These are phyloP conservation scores for Fusarium sp. DNA, from an alignment of 2,329 filamentous ascomycete genomes.

Conservation along the genomic window DNA sequence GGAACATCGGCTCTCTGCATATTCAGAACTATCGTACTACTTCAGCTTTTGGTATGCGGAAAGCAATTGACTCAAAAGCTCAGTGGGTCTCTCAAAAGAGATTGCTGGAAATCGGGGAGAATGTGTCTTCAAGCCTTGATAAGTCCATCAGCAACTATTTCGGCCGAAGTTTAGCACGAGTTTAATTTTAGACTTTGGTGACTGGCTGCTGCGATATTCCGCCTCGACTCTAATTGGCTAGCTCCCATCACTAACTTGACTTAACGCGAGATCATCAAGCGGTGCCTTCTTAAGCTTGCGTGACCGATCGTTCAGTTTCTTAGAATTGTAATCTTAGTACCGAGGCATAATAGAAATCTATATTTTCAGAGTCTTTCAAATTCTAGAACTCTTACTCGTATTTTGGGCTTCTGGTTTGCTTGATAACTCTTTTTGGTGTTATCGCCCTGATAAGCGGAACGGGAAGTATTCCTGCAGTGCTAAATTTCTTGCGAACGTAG, in stretches of 20 bases:
- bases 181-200: background rate
- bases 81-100: background rate
- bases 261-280: background rate
- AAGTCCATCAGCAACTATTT: background rate
- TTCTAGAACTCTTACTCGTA: accelerated
- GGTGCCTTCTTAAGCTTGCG: background rate
- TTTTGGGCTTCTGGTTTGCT: accelerated
- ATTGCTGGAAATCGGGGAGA: background rate
- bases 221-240: background rate
- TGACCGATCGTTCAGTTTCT: background rate
- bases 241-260: too few relatives aligned
- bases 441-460: background rate
- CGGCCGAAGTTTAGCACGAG: background rate
- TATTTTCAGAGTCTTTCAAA: background rate
- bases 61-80: background rate
- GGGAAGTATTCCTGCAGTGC: background rate
- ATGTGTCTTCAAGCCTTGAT: too few relatives aligned
- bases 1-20: background rate
- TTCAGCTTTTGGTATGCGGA: background rate
- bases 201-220: background rate
- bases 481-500: background rate
- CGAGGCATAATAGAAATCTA: background rate
- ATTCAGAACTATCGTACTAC: background rate
- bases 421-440: background rate
- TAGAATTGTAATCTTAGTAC: accelerated